Percentiles rank a stretch among this genome's conserved stretches.
phyloP scores from a whole-genome alignment of 345 rosid species.

The Murraya koenigii region DNA sequence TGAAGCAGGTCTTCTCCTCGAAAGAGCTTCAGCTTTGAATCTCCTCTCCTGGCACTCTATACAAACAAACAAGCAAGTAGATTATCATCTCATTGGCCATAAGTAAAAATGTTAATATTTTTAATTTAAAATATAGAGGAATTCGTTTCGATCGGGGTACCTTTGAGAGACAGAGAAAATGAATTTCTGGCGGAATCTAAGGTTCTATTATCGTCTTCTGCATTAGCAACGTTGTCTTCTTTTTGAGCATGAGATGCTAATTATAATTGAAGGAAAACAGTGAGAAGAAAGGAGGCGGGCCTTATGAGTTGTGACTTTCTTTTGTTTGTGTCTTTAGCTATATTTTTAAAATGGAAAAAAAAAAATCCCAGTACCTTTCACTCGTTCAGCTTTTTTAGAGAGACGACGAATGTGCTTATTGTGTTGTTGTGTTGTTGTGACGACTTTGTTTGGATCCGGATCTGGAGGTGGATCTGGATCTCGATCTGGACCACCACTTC shows the following conservation, averaged over 20 bases:
- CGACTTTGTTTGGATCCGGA: constrained; percentile 68
- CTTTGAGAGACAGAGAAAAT: constrained; percentile 84
- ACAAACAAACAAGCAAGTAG: constrained; percentile 3
- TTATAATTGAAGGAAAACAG: constrained; percentile 27
- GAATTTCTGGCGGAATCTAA: constrained; percentile 81
- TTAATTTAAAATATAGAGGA: not conserved
- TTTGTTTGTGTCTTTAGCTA: constrained; percentile 16
- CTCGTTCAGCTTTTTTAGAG: constrained; percentile 53
- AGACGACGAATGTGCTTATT: constrained; percentile 52
- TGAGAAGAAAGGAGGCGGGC: constrained; percentile 10
- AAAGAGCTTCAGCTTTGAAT: constrained; percentile 66
- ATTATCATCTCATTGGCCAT: not conserved
- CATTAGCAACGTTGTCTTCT: constrained; percentile 39
- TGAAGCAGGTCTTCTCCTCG: constrained; percentile 64
- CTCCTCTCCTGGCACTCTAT: constrained; percentile 81
- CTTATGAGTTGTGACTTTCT: constrained; percentile 1
- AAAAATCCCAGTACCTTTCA: constrained; percentile 41
- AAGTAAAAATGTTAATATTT: not conserved
- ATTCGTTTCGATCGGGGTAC: constrained; percentile 22
- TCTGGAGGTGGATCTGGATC: constrained; percentile 69
- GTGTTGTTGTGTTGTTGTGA: constrained; percentile 12
- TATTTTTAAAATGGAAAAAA: constrained; percentile 1
- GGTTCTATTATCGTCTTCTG: constrained; percentile 47
- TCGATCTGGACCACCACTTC: constrained; percentile 42
- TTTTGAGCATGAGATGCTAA: constrained; percentile 52